Evolutionary conservation across 345 rosid species (phyloP), one percentile per base, ranked within the genome.

Genomic region (Eucalyptus tenuipes): DNA sequence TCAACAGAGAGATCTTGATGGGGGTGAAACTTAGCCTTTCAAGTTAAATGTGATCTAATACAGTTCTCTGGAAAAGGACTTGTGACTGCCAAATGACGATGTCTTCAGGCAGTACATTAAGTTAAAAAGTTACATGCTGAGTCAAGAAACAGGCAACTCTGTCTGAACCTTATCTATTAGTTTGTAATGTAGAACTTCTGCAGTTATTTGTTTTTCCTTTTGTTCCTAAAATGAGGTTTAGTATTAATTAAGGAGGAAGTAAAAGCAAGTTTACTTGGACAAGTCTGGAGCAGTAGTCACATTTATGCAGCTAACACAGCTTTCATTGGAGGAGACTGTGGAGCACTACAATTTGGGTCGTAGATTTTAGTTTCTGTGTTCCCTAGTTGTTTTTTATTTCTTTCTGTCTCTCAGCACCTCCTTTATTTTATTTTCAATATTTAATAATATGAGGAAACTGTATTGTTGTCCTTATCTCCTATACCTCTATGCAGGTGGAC

Each of bases 401-500:
- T 22, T 86, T 49, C 48, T 47, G 47, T 59, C 87, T 42, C 45
- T 89, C 86, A 89, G n/a, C 25, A 75, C n/a, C 86, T 49, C 49
- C 64, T 44, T 81, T 86, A 57, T 12, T 44, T 53, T 42, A 10
- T 27, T 79, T 64, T 61, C 75, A 71, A 24, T 85, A 75, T 75
- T 40, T 20, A 40, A 40, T 40, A 75, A 75, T 40, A 75, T 20
- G 84, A 75, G 24, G 84, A 75, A 75, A 75, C 14, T 22, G 18
- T 49, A 40, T 88, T 49, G 86, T 85, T 29, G 86, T 75, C 84
- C 84, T 75, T 40, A 75, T 75, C 82, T 75, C 29, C 84, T 20
- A 10, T 40, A 40, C 45, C 47, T 40, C 86, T 47, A 90, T 88
- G 85, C 88, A 98, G 99, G 87, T 98, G 99, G 98, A 97, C 95